These are phyloP conservation scores for Plasmopara muralis DNA, from an alignment of 352 stramenopile genomes.

Conservation along the genomic window DNA sequence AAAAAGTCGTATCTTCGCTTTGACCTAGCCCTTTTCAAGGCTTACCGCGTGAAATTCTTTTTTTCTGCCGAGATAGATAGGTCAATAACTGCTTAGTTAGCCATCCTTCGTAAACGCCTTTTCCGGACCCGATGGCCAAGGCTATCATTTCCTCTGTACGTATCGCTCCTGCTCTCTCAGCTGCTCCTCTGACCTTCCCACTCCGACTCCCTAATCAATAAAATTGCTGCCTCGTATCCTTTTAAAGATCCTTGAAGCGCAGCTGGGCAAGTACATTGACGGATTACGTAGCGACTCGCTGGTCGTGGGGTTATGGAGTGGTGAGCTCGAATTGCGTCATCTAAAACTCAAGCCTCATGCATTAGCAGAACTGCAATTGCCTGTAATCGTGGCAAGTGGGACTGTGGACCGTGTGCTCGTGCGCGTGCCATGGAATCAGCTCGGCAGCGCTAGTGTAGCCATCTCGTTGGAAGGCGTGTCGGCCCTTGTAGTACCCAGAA, in stretches of 20 bases:
- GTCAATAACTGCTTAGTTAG: neutral
- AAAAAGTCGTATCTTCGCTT: no score
- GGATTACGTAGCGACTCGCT: slow-evolving; percentile 70
- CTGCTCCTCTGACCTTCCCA: no score
- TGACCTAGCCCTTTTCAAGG: no score
- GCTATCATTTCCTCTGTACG: neutral
- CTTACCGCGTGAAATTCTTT: no score
- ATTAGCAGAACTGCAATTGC: slow-evolving; percentile 66
- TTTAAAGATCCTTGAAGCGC: slow-evolving; percentile 62
- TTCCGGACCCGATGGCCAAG: neutral
- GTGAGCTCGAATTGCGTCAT: slow-evolving; percentile 67
- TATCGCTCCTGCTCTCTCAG: neutral
- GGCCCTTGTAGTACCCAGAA: slow-evolving; percentile 62
- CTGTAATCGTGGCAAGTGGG: slow-evolving; percentile 55
- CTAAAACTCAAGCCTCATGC: slow-evolving; percentile 74
- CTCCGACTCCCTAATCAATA: no score
- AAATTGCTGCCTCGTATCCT: neutral
- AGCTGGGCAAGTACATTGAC: slow-evolving; percentile 79
- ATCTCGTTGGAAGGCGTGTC: slow-evolving; percentile 68
- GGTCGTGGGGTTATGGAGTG: slow-evolving; percentile 79
- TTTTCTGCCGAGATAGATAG: no score
- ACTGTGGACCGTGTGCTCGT: slow-evolving; percentile 59
- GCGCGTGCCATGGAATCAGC: slow-evolving; percentile 81
- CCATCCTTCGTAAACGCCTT: neutral
- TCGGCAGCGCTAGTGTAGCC: slow-evolving; percentile 71